A percentile compares a stretch with the other conserved stretches of the same genome.
phyloP scores from a whole-genome alignment of 768 basidiomycete genomes.

The Pleurotus cornucopiae region DNA sequence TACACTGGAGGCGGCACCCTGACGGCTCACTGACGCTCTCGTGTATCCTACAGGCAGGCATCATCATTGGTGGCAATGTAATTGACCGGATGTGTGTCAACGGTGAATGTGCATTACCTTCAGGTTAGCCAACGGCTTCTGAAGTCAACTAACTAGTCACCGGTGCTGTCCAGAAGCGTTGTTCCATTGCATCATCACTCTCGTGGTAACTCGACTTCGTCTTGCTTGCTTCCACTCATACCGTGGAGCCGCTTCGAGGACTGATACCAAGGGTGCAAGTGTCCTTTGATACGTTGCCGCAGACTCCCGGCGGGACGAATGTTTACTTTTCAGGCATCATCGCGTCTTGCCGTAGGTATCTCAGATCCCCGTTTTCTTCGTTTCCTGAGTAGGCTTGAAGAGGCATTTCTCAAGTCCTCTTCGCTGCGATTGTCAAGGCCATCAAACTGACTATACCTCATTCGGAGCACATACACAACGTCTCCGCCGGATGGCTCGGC shows the following conservation, averaged over 20 bases:
- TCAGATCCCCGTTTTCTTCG: not conserved
- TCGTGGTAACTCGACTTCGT: not conserved
- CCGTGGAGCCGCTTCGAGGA: no score
- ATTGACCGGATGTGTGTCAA: no score
- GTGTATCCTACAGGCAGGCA: not conserved
- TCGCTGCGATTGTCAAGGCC: not conserved
- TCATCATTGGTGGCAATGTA: not conserved
- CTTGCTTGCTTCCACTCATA: no score
- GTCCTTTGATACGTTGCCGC: not conserved
- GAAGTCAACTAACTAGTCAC: not conserved
- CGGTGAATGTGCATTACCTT: not conserved
- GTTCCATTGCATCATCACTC: not conserved
- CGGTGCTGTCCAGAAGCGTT: not conserved
- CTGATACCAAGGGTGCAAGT: no score
- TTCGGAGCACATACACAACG: not conserved
- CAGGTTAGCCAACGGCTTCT: not conserved
- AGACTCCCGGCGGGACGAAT: constrained; percentile 5
- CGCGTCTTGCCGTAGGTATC: constrained; percentile 4
- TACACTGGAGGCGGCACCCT: not conserved
- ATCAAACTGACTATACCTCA: constrained; percentile 5
- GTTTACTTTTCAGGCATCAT: not conserved
- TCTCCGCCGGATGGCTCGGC: not conserved
- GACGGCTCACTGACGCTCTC: not conserved
- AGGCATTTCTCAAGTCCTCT: not conserved
- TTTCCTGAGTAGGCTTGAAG: not conserved